Evolutionary conservation across 306 rosid genomes (phyloP).

Genomic region (Vigna unguiculata): DNA sequence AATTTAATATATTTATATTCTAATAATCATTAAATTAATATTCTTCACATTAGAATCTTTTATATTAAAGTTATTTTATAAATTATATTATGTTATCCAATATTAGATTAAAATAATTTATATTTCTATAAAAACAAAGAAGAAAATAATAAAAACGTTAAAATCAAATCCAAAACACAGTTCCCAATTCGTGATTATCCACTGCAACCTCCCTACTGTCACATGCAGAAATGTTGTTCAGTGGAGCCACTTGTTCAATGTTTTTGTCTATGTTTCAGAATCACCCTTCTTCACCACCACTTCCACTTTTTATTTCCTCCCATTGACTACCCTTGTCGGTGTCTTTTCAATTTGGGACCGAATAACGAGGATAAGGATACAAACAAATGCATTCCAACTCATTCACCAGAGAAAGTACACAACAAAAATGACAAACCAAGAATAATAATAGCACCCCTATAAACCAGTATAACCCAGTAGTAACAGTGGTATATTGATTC

Average conservation of each 20-base stretch:
- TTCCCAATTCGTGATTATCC: neutral
- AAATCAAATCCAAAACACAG: neutral
- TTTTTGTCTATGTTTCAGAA: neutral
- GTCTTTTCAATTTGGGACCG: constrained; percentile 26
- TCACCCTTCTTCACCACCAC: neutral
- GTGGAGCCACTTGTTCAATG: constrained; percentile 9
- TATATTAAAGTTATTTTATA: no score
- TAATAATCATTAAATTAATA: no score
- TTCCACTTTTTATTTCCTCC: neutral
- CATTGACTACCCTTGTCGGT: constrained; percentile 38
- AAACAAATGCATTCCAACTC: constrained; percentile 40
- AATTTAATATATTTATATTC: no score
- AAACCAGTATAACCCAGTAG: neutral
- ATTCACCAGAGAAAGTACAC: constrained; percentile 5
- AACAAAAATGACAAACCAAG: neutral
- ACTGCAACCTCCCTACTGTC: neutral
- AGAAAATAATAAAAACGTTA: neutral
- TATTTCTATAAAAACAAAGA: neutral
- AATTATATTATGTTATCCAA: no score
- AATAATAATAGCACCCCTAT: neutral
- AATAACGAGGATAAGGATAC: neutral
- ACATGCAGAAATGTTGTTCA: neutral
- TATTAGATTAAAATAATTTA: no score
- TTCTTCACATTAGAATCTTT: no score
- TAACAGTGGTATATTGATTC: neutral